These are phyloP conservation scores for Cladophialophora psammophila DNA, from an alignment of 2,329 filamentous ascomycete genomes.

Conservation along the genomic window DNA sequence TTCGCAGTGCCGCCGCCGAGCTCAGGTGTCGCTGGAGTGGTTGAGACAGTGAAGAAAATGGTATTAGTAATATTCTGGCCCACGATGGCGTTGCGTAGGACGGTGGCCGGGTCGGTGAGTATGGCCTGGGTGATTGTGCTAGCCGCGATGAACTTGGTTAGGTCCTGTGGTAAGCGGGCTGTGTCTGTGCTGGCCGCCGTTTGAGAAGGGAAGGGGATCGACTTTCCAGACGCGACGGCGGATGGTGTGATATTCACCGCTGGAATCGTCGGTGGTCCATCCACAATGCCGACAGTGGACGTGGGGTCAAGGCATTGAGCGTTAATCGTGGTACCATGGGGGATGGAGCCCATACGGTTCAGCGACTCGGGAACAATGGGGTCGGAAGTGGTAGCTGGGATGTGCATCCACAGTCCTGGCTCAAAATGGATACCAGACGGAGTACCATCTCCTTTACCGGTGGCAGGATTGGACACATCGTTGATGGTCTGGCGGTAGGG, in stretches of 20 bases:
- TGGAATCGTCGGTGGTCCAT: not conserved
- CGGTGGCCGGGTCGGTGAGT: not conserved
- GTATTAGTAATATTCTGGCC: constrained; percentile 1
- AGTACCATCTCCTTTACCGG: not conserved
- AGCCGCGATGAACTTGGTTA: not conserved
- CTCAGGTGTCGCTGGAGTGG: not conserved
- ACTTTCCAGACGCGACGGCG: not conserved
- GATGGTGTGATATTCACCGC: constrained; percentile 2
- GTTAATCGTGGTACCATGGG: constrained; percentile 2
- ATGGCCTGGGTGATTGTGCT: not conserved
- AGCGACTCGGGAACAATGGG: constrained; percentile 1
- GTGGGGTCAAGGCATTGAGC: constrained; percentile 5
- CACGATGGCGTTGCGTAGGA: constrained; percentile 5
- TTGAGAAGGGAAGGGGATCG: not conserved
- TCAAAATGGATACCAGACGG: constrained; percentile 4
- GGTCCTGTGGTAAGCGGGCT: constrained; percentile 1
- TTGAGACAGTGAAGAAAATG: constrained; percentile 7
- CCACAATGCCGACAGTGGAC: not conserved
- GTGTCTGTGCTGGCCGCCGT: constrained; percentile 5
- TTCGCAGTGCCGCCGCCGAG: constrained; percentile 1
- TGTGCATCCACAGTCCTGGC: constrained; percentile 7
- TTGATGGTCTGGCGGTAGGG: constrained; percentile 6
- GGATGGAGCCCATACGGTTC: constrained; percentile 9
- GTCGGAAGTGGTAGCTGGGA: not conserved
- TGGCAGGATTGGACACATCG: constrained; percentile 1